A percentile compares a stretch with the other conserved stretches of the same genome.
Evolutionary conservation across 139 green algal genomes (phyloP).

Genomic region (Chlamydomonas eustigma): DNA sequence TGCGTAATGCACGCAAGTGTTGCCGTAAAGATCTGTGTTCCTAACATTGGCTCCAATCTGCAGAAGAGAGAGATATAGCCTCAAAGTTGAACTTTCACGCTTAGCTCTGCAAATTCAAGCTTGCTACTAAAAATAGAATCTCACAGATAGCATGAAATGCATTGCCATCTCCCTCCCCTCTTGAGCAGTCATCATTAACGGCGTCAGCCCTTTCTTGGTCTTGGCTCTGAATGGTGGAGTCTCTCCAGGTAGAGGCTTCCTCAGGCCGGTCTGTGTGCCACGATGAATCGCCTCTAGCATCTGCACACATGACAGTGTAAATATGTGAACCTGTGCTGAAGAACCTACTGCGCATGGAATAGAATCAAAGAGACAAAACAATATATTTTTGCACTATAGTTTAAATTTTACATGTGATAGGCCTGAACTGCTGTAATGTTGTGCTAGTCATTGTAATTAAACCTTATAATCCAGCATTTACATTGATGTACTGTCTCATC

Average conservation of each 20-base stretch:
- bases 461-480: too few relatives aligned
- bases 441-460: too few relatives aligned
- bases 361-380: too few relatives aligned
- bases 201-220: conserved; percentile 2
- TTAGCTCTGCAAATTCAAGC: too few relatives aligned
- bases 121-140: neutral
- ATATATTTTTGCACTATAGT: too few relatives aligned
- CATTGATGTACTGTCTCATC: too few relatives aligned
- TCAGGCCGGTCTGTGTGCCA: neutral
- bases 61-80: neutral
- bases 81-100: neutral
- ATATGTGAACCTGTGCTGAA: too few relatives aligned
- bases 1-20: conserved; percentile 10
- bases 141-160: conserved; percentile 5
- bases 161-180: neutral
- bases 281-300: conserved; percentile 5
- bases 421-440: too few relatives aligned
- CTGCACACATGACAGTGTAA: neutral
- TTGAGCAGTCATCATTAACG: conserved; percentile 5
- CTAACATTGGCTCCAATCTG: neutral
- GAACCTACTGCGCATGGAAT: too few relatives aligned
- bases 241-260: conserved; percentile 5
- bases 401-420: too few relatives aligned
- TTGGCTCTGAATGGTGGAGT: neutral
- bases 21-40: neutral